Evolutionary conservation across 2,329 filamentous ascomycete species (phyloP).

Genomic region (Coniella lustricola): DNA sequence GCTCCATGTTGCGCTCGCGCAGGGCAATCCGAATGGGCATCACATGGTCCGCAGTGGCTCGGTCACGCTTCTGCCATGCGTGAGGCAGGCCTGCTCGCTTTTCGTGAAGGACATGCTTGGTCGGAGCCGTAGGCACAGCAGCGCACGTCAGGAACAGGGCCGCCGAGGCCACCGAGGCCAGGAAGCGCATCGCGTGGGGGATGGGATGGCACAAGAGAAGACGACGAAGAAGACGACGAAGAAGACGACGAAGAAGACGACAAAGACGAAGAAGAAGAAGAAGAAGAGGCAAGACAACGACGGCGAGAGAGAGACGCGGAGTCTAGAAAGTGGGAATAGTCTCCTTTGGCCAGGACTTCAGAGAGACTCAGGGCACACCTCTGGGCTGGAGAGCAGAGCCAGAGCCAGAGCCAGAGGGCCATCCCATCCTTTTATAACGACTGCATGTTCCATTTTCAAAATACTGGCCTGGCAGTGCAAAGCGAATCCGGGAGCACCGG

Average conservation of each 20-base stretch:
- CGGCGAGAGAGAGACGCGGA: no score
- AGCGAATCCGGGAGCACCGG: no score
- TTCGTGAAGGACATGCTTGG: slow-evolving; percentile 10
- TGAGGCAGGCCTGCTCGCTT: slow-evolving; percentile 10
- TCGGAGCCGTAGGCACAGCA: slow-evolving; percentile 6
- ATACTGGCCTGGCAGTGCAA: no score
- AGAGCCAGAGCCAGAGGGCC: no score
- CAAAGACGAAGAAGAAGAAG: no score
- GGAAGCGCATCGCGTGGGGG: slow-evolving; percentile 4
- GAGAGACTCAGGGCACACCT: no score
- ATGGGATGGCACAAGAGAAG: background rate
- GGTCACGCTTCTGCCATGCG: slow-evolving; percentile 9
- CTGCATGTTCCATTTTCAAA: no score
- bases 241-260: background rate
- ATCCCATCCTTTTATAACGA: no score
- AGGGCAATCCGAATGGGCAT: slow-evolving; percentile 13
- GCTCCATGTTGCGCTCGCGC: slow-evolving; percentile 9
- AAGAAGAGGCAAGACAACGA: no score
- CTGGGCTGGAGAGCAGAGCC: no score
- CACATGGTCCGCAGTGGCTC: slow-evolving; percentile 7
- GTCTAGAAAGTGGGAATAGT: no score
- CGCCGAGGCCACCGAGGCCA: slow-evolving; percentile 3
- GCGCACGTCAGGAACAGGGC: slow-evolving; percentile 3
- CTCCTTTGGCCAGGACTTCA: no score
- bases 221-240: background rate